Conservation (phyloP, 768 basidiomycete species). For the Mycena filopes region DNA sequence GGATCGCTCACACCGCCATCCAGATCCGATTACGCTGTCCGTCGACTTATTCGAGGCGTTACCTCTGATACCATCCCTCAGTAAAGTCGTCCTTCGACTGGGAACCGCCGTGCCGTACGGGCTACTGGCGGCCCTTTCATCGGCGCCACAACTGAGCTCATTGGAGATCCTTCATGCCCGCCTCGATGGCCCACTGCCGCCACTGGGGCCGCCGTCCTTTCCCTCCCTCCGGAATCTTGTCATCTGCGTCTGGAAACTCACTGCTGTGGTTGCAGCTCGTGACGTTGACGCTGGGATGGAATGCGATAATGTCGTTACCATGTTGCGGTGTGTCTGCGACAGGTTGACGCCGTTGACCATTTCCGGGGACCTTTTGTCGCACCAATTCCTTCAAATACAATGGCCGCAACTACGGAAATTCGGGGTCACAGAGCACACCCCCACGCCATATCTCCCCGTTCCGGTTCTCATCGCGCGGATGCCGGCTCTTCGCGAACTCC, state of each 20-base stretch:
- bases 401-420: slow-evolving; percentile 8
- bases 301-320: background rate
- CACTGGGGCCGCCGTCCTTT: background rate
- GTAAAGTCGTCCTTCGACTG: background rate
- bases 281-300: background rate
- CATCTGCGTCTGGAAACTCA: background rate
- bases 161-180: slow-evolving; percentile 6
- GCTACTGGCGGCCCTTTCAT: background rate
- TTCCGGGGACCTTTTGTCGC: background rate
- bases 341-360: background rate
- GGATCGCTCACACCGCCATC: slow-evolving; percentile 1
- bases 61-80: background rate
- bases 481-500: background rate
- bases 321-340: background rate
- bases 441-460: slow-evolving; percentile 8
- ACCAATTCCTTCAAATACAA: background rate
- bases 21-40: background rate
- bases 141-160: background rate
- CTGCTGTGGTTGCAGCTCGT: background rate
- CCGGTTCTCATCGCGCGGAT: background rate
- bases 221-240: background rate
- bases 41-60: background rate
- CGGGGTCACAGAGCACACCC: background rate
- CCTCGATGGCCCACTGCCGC: background rate
- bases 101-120: background rate